Evolutionary conservation across 2,329 filamentous ascomycete species (phyloP).

Genomic region (Rhynchosporium secalis): DNA sequence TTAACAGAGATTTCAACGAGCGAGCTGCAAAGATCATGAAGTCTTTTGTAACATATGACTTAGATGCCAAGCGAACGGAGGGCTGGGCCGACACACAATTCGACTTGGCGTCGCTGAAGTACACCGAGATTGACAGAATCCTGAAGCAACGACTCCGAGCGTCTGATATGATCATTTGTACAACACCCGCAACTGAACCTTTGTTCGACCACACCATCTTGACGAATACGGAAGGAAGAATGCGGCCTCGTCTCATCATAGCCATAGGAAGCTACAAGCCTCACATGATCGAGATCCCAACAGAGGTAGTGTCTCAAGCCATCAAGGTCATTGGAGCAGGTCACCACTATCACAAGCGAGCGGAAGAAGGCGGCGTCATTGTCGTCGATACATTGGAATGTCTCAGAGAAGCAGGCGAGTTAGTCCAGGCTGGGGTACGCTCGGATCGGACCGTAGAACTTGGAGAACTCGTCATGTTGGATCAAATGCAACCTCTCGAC

Average conservation of each 20-base stretch:
- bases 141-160: slow-evolving; percentile 69
- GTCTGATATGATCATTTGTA: slow-evolving; percentile 84
- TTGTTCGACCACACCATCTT: slow-evolving; percentile 75
- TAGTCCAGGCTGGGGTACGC: slow-evolving; percentile 73
- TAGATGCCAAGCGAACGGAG: slow-evolving; percentile 51
- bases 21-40: slow-evolving; percentile 54
- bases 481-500: slow-evolving; percentile 34
- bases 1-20: slow-evolving; percentile 71
- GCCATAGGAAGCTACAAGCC: slow-evolving; percentile 70
- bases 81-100: slow-evolving; percentile 70
- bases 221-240: slow-evolving; percentile 68
- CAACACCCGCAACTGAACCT: slow-evolving; percentile 72
- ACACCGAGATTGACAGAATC: slow-evolving; percentile 66
- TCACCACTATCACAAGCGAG: slow-evolving; percentile 66
- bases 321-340: slow-evolving; percentile 53
- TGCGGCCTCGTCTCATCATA: slow-evolving; percentile 70
- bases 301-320: slow-evolving; percentile 69
- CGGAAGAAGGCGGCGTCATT: slow-evolving; percentile 62
- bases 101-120: slow-evolving; percentile 65
- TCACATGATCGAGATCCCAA: slow-evolving; percentile 81
- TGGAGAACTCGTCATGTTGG: slow-evolving; percentile 73
- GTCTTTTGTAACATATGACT: slow-evolving; percentile 48
- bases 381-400: slow-evolving; percentile 78
- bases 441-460: slow-evolving; percentile 81
- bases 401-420: slow-evolving; percentile 80